Evolutionary conservation across 179 eudicot genomes (phyloP).

Genomic region (Monotropa hypopitys): DNA sequence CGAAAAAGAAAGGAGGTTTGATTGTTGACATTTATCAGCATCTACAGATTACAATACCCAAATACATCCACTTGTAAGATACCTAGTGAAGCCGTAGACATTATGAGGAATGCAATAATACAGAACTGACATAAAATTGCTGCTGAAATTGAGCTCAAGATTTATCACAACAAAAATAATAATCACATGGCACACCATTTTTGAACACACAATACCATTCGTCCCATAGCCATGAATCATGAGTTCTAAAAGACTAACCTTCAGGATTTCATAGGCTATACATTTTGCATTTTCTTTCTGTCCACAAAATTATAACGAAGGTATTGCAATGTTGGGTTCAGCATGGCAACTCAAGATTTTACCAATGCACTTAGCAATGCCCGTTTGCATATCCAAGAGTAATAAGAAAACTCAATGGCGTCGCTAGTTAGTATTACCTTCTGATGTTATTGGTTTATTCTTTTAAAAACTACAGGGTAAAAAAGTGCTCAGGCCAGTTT

Average conservation of each 20-base stretch:
- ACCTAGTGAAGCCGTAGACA: neutral
- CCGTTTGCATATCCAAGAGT: neutral
- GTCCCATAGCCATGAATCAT: neutral
- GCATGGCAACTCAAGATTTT: neutral
- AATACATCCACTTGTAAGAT: neutral
- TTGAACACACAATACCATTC: neutral
- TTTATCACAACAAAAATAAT: neutral
- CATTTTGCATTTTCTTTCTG: neutral
- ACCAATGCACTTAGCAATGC: neutral
- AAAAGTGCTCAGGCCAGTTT: neutral
- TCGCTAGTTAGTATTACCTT: neutral
- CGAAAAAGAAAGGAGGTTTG: neutral
- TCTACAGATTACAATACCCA: neutral
- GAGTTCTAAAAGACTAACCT: neutral
- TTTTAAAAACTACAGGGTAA: neutral
- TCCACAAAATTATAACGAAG: neutral
- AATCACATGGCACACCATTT: neutral
- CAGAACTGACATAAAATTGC: neutral
- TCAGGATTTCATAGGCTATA: neutral
- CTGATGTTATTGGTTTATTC: neutral
- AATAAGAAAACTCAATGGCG: neutral
- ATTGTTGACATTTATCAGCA: neutral
- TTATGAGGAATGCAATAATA: neutral
- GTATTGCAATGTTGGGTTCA: neutral
- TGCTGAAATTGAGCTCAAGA: slow-evolving; percentile 2